Evolutionary conservation across 345 rosid species (phyloP).

Genomic region (Corchorus capsularis): DNA sequence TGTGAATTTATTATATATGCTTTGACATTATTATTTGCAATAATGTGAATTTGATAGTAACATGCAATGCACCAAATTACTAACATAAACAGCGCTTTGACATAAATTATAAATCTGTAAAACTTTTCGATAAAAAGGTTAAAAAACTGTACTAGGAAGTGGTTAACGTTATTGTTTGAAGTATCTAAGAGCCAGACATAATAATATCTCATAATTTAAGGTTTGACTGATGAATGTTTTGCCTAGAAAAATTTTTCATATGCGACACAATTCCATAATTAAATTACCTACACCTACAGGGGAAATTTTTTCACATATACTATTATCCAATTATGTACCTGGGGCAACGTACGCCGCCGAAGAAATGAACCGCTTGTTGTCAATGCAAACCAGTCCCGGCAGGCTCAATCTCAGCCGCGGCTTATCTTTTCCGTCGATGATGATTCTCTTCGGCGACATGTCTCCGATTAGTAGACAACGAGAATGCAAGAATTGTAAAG

Average conservation of each 20-base stretch:
- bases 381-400: constrained; percentile 34
- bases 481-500: constrained; percentile 62
- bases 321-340: no score
- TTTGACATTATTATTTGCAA: no score
- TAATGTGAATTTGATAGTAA: no score
- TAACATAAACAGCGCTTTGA: no score
- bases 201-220: constrained; percentile 26
- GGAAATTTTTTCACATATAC: background rate
- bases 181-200: background rate
- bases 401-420: constrained; percentile 49
- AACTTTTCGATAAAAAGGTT: no score
- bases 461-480: constrained; percentile 41
- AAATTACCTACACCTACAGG: background rate
- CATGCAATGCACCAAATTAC: no score
- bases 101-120: no score
- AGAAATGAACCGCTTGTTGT: constrained; percentile 39
- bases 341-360: constrained; percentile 58
- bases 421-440: constrained; percentile 53
- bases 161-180: constrained; percentile 8
- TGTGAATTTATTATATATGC: no score
- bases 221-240: constrained; percentile 19
- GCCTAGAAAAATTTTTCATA: background rate
- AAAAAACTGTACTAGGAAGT: background rate
- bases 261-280: constrained; percentile 7
- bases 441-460: constrained; percentile 57